These are phyloP conservation scores for Nicotiana tabacum DNA, from an alignment of 257 asterid species.

Conservation along the genomic window DNA sequence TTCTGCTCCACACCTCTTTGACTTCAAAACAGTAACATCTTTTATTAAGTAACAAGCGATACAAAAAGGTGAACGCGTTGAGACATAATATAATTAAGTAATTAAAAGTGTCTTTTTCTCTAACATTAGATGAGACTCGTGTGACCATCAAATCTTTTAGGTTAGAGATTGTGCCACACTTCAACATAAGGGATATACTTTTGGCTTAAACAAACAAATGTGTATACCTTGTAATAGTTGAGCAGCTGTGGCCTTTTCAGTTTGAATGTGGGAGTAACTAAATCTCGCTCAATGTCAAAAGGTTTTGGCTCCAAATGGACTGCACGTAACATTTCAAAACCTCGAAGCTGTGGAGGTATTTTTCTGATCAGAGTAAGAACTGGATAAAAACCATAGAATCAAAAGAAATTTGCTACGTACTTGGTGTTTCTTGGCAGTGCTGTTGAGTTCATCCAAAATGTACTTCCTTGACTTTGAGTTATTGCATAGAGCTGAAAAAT, in stretches of 20 bases:
- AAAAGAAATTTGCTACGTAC: constrained; percentile 26
- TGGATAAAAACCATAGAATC: not conserved
- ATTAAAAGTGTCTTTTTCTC: too few species aligned
- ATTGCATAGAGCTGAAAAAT: constrained; percentile 52
- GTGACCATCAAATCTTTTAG: too few species aligned
- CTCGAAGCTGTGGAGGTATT: constrained; percentile 55
- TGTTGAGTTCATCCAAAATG: constrained; percentile 71
- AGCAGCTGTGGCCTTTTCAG: constrained; percentile 85
- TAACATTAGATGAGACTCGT: not conserved
- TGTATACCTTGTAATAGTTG: constrained; percentile 61
- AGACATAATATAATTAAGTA: too few species aligned
- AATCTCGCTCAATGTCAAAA: constrained; percentile 72
- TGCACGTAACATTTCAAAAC: constrained; percentile 73
- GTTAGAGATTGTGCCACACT: too few species aligned
- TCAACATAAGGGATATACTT: too few species aligned
- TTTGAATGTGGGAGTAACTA: constrained; percentile 84
- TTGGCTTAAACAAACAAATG: not conserved
- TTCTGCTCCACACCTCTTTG: too few species aligned
- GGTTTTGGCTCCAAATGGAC: constrained; percentile 73
- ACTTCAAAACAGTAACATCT: not conserved
- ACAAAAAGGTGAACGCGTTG: not conserved
- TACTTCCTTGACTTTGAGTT: constrained; percentile 51
- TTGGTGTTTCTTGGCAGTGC: constrained; percentile 54
- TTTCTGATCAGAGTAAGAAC: not conserved
- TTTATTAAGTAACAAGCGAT: not conserved